Conservation (phyloP, 1,284 basidiomycete species). For the Vanrija sp. region DNA sequence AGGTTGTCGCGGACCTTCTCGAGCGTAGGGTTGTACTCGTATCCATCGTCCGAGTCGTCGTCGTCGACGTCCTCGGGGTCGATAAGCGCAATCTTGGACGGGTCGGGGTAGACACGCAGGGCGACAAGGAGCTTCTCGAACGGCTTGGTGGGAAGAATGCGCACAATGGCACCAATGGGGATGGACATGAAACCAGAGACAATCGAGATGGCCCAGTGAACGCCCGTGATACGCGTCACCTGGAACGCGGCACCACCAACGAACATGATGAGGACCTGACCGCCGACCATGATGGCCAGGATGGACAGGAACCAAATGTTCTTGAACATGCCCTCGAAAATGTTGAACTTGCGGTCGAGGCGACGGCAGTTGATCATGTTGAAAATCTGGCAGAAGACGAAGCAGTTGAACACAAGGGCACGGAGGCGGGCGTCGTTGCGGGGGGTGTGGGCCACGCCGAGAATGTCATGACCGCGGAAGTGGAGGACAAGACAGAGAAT, state of each 20-base stretch:
- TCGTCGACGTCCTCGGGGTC: conserved; percentile 58
- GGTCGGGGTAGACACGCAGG: conserved; percentile 60
- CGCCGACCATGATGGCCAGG: conserved; percentile 73
- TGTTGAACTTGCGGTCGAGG: conserved; percentile 79
- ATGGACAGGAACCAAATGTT: conserved; percentile 89
- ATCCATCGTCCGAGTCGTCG: conserved; percentile 59
- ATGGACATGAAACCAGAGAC: conserved; percentile 76
- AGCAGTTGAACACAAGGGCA: conserved; percentile 91
- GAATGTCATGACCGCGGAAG: conserved; percentile 71
- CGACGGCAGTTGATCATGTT: conserved; percentile 91
- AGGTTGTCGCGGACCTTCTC: conserved; percentile 80
- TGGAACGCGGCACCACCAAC: conserved; percentile 88
- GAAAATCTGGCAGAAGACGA: conserved; percentile 93
- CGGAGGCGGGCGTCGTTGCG: conserved; percentile 58
- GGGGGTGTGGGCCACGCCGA: conserved; percentile 55
- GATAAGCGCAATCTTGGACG: conserved; percentile 54
- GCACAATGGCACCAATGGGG: conserved; percentile 79
- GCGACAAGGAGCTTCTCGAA: conserved; percentile 67
- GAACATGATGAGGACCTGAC: conserved; percentile 86
- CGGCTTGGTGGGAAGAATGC: conserved; percentile 74
- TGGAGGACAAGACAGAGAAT: conserved; percentile 81
- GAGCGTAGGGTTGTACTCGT: conserved; percentile 44
- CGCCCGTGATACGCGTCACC: conserved; percentile 71
- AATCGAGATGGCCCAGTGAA: conserved; percentile 90
- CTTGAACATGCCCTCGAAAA: conserved; percentile 74